Conservation (phyloP, 352 stramenopile genomes). For the Phytophthora sp. region DNA sequence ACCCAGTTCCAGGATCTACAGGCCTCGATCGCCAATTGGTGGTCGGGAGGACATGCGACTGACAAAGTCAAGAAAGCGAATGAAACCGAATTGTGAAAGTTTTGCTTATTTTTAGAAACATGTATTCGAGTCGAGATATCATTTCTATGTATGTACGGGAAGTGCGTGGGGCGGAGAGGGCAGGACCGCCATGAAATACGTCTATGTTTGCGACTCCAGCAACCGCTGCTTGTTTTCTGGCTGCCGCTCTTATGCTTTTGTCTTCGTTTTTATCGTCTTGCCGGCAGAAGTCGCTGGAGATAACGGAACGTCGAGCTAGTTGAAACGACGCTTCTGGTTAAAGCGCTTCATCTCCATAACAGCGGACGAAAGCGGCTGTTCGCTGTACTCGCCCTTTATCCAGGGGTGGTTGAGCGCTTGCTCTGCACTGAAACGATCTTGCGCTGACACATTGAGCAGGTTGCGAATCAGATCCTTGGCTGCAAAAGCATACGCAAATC, state of each 20-base stretch:
- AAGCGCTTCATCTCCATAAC: slow-evolving; percentile 91
- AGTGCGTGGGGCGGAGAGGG: slow-evolving; percentile 34
- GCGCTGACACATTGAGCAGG: slow-evolving; percentile 75
- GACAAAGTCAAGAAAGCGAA: slow-evolving; percentile 3
- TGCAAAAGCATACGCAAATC: slow-evolving; percentile 16
- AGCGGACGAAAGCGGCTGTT: slow-evolving; percentile 80
- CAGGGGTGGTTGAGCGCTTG: slow-evolving; percentile 81
- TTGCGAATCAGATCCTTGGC: slow-evolving; percentile 85
- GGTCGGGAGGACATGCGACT: slow-evolving; percentile 28
- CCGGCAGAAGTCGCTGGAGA: slow-evolving; percentile 29
- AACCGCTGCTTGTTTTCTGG: slow-evolving; percentile 34
- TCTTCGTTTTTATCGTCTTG: slow-evolving; percentile 29
- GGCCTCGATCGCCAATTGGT: slow-evolving; percentile 51
- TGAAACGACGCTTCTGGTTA: slow-evolving; percentile 89
- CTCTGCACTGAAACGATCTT: slow-evolving; percentile 74
- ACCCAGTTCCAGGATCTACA: slow-evolving; percentile 60
- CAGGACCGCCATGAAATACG: slow-evolving; percentile 47
- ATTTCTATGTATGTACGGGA: slow-evolving; percentile 45
- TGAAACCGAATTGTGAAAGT: not conserved
- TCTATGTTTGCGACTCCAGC: slow-evolving; percentile 47
- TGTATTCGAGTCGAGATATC: slow-evolving; percentile 47
- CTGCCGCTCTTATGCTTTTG: slow-evolving; percentile 29
- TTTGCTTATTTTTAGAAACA: slow-evolving; percentile 36
- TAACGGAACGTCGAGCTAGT: slow-evolving; percentile 49
- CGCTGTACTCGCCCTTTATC: slow-evolving; percentile 87